Conservation (phyloP, 208 protist genomes). For the Acanthamoeba polyphaga region DNA sequence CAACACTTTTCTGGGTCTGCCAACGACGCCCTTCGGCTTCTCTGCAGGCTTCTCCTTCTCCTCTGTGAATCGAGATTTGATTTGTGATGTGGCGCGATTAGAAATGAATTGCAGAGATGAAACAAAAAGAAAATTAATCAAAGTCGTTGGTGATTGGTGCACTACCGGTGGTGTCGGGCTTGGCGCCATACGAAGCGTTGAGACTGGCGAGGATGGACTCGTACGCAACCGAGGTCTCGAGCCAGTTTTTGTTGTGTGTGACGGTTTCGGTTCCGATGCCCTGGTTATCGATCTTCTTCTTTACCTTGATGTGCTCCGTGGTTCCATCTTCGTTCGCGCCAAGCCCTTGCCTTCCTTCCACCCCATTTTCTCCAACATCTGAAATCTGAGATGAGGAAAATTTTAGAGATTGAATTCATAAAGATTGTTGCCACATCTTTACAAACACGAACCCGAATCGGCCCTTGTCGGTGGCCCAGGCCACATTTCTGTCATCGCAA, state of each 20-base stretch:
- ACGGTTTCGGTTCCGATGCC: constrained; percentile 84
- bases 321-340: constrained; percentile 92
- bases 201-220: constrained; percentile 12
- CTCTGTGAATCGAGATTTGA: too few species aligned
- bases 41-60: neutral
- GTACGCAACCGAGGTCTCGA: constrained; percentile 47
- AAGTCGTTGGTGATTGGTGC: neutral
- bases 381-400: constrained; percentile 84
- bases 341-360: constrained; percentile 94
- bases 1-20: constrained; percentile 51
- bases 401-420: neutral
- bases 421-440: too few species aligned
- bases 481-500: constrained; percentile 47
- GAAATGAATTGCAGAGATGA: constrained; percentile 32
- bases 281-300: constrained; percentile 92
- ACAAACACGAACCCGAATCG: constrained; percentile 48
- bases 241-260: constrained; percentile 9
- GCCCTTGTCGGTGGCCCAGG: constrained; percentile 31
- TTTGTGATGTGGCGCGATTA: neutral
- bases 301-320: constrained; percentile 93
- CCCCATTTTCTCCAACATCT: constrained; percentile 93
- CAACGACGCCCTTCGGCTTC: constrained; percentile 47
- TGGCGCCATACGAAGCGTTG: constrained; percentile 57
- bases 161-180: neutral
- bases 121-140: neutral